These are phyloP conservation scores for Albizia julibrissin DNA, from an alignment of 306 rosid species.

Conservation along the genomic window DNA sequence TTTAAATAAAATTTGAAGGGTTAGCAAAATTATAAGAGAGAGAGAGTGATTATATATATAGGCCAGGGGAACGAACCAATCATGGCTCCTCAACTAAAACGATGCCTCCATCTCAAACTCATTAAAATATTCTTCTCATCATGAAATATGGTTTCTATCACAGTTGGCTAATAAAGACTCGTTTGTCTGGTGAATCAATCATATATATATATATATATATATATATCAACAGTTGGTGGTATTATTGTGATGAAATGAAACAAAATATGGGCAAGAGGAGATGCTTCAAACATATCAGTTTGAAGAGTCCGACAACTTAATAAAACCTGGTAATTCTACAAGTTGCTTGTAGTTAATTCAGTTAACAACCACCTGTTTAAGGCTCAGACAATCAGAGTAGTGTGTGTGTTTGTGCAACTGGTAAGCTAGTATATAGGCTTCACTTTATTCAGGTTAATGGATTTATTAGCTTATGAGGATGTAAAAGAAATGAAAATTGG, in stretches of 20 bases:
- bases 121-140: constrained; percentile 25
- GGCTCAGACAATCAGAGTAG: constrained; percentile 17
- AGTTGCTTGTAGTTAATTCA: constrained; percentile 53
- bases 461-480: constrained; percentile 19
- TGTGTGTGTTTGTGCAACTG: not conserved
- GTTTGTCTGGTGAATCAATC: constrained; percentile 39
- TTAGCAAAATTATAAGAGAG: constrained; percentile 16
- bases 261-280: constrained; percentile 28
- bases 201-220: not conserved
- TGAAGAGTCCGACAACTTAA: constrained; percentile 31
- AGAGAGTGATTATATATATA: not conserved
- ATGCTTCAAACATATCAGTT: constrained; percentile 39
- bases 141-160: constrained; percentile 21
- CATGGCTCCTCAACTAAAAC: constrained; percentile 39
- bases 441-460: constrained; percentile 26
- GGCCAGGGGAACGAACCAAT: constrained; percentile 18
- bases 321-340: constrained; percentile 22
- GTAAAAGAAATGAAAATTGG: not conserved
- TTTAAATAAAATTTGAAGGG: constrained; percentile 19
- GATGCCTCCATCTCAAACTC: constrained; percentile 32
- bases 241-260: constrained; percentile 20
- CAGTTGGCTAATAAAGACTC: constrained; percentile 44
- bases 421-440: not conserved
- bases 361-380: constrained; percentile 37
- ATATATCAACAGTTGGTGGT: constrained; percentile 18